These are phyloP conservation scores for Nectriaceae sp. DNA, from an alignment of 2,329 filamentous ascomycete species.

Conservation along the genomic window DNA sequence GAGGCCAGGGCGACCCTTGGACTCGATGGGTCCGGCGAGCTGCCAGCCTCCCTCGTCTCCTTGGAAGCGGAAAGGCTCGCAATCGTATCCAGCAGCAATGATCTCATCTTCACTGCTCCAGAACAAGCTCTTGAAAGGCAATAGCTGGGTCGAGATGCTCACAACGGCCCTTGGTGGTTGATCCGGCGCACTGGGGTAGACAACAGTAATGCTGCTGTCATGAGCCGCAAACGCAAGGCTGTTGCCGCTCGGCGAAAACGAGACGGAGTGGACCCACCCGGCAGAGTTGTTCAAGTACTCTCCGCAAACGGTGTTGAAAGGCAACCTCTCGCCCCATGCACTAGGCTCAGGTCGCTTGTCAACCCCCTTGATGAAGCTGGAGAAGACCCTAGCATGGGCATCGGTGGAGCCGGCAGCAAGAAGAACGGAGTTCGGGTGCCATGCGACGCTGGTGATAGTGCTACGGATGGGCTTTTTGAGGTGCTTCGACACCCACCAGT, in stretches of 20 bases:
- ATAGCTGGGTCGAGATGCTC: conserved; percentile 82
- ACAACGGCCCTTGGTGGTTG: conserved; percentile 89
- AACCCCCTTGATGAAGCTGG: conserved; percentile 93
- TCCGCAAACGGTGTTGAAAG: conserved; percentile 98
- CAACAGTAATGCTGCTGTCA: conserved; percentile 94
- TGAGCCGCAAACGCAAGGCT: conserved; percentile 94
- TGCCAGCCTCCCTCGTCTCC: conserved; percentile 82
- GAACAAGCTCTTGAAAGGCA: conserved; percentile 90
- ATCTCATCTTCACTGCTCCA: conserved; percentile 94
- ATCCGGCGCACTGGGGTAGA: conserved; percentile 90
- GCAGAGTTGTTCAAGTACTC: conserved; percentile 96
- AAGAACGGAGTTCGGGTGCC: conserved; percentile 97
- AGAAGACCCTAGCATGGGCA: conserved; percentile 92
- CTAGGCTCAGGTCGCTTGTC: conserved; percentile 83
- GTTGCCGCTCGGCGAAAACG: conserved; percentile 89
- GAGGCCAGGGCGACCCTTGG: conserved; percentile 63
- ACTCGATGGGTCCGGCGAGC: conserved; percentile 77
- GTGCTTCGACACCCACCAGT: conserved; percentile 99
- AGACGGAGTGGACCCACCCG: conserved; percentile 92
- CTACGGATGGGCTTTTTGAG: conserved; percentile 98
- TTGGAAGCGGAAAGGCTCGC: conserved; percentile 86
- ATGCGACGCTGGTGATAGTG: conserved; percentile 91
- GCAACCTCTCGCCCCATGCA: conserved; percentile 91
- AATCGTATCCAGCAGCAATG: conserved; percentile 89
- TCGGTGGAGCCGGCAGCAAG: conserved; percentile 96